Evolutionary conservation across 805 yeast species (phyloP), one percentile per base, ranked within the genome.

Genomic region (Candida vartiovaarae): DNA sequence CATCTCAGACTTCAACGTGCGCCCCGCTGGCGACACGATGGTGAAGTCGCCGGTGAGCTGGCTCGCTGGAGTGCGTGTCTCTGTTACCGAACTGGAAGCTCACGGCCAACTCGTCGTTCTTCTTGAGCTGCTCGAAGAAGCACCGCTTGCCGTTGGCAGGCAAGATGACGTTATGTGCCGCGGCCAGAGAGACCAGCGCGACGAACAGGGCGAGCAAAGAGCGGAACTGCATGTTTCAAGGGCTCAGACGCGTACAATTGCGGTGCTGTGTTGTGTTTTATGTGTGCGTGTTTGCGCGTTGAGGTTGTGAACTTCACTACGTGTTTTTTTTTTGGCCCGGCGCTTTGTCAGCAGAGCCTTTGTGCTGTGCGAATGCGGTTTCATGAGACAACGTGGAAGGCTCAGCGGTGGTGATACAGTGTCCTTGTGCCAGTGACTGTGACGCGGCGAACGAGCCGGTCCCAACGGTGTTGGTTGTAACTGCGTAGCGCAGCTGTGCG

Each of bases 81-180:
- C 97, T 78, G 59, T 90, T 88, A 52, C 97, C 97, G 41, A 86
- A 95, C 68, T 91, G 99, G 76, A 83, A 91, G 39, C 88, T 75
- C 49, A 91, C 82, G 20, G 95, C 84, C 53, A 91, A 70, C 63
- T 84, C 88, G 66, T 91, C 99, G 54, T 86, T 85, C 56, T 74
- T 74, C 61, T 82, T 84, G 68, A 93, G 72, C 46, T 74, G 74
- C 61, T 93, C 98, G 57, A 74, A 88, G 66, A 88, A 91, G 67
- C 99, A 91, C 58, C 83, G 83, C 60, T 82, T 83, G 27, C 95
- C 93, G 55, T 82, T 72, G 15, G 96, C 80, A 10, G 93, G 88
- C 44, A 90, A 68, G 50, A 86, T 70, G 32, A 87, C 91, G 56
- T 86, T 87, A 63, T 88, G 96, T 1, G 95, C 95, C 5, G 56